Evolutionary conservation across 441 rosid genomes (phyloP).

Genomic region (Erodium moschatum): DNA sequence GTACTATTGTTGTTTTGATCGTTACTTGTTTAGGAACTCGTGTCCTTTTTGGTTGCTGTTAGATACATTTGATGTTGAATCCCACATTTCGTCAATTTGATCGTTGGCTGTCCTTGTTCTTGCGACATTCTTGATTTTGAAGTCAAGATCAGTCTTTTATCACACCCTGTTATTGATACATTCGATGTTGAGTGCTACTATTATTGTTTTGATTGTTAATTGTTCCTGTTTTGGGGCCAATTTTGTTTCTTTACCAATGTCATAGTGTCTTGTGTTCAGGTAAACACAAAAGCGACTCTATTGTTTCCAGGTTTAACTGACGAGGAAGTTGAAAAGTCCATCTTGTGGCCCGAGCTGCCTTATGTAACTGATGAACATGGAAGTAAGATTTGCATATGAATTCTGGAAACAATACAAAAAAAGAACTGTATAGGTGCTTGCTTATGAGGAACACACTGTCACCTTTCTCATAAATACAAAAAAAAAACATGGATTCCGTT

Average conservation of each 20-base stretch:
- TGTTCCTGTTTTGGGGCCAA: background rate
- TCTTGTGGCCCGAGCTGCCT: slow-evolving; percentile 83
- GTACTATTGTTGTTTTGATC: too few relatives aligned
- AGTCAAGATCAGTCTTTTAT: background rate
- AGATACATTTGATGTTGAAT: background rate
- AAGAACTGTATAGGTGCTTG: background rate
- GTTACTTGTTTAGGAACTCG: too few relatives aligned
- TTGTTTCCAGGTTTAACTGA: slow-evolving; percentile 52
- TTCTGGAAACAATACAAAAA: too few relatives aligned
- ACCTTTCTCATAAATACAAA: too few relatives aligned
- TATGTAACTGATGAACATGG: slow-evolving; percentile 79
- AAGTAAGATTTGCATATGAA: slow-evolving; percentile 41
- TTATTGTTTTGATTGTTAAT: slow-evolving; percentile 3
- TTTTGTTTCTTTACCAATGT: slow-evolving; percentile 40
- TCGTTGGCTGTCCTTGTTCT: background rate
- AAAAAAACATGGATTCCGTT: too few relatives aligned
- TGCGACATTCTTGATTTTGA: background rate
- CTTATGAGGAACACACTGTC: too few relatives aligned
- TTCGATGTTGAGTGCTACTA: background rate
- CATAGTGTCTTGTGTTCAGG: slow-evolving; percentile 66
- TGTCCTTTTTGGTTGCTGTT: background rate
- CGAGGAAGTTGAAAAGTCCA: slow-evolving; percentile 62
- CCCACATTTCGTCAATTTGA: background rate
- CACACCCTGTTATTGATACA: background rate
- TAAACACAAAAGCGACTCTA: slow-evolving; percentile 69